phyloP scores from a whole-genome alignment of 1,139 yeast genomes.

The Hansenula lynferdii region DNA sequence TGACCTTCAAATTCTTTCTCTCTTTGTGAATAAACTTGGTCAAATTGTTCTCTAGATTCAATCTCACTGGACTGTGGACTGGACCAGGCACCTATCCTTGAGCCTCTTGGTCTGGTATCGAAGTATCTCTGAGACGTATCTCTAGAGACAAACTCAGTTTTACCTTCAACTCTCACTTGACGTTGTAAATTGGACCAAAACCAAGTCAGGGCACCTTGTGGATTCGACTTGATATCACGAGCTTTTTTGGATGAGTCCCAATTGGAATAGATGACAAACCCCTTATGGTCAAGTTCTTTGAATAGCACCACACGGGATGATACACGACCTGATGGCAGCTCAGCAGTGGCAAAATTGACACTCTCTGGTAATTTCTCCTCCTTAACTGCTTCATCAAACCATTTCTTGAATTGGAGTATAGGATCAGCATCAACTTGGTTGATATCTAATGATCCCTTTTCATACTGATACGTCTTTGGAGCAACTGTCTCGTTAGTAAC shows the following conservation, averaged over 20 bases:
- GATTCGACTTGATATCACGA: slow-evolving; percentile 63
- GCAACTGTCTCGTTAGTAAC: slow-evolving; percentile 40
- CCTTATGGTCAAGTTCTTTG: slow-evolving; percentile 82
- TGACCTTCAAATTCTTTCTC: slow-evolving; percentile 55
- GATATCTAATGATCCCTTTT: slow-evolving; percentile 57
- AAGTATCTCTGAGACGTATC: slow-evolving; percentile 78
- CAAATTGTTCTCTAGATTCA: slow-evolving; percentile 55
- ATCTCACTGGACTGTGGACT: slow-evolving; percentile 78
- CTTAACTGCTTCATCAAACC: slow-evolving; percentile 80
- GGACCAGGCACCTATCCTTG: slow-evolving; percentile 96
- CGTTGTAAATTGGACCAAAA: slow-evolving; percentile 91
- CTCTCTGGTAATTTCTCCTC: slow-evolving; percentile 72
- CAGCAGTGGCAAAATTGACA: slow-evolving; percentile 77
- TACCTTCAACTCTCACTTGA: slow-evolving; percentile 90
- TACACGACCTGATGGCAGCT: slow-evolving; percentile 82
- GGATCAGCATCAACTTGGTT: slow-evolving; percentile 56
- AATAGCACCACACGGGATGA: slow-evolving; percentile 79
- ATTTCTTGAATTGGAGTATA: slow-evolving; percentile 66
- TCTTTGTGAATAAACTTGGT: slow-evolving; percentile 41
- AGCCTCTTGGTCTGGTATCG: slow-evolving; percentile 85
- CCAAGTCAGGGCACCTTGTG: slow-evolving; percentile 79
- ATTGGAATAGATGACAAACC: slow-evolving; percentile 87
- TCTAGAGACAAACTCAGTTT: slow-evolving; percentile 64
- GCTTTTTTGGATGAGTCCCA: slow-evolving; percentile 87
- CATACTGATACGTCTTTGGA: slow-evolving; percentile 87